Evolutionary conservation across 2,329 filamentous ascomycete species (phyloP), one percentile per base, ranked within the genome.

Genomic region (Phoma sp.): DNA sequence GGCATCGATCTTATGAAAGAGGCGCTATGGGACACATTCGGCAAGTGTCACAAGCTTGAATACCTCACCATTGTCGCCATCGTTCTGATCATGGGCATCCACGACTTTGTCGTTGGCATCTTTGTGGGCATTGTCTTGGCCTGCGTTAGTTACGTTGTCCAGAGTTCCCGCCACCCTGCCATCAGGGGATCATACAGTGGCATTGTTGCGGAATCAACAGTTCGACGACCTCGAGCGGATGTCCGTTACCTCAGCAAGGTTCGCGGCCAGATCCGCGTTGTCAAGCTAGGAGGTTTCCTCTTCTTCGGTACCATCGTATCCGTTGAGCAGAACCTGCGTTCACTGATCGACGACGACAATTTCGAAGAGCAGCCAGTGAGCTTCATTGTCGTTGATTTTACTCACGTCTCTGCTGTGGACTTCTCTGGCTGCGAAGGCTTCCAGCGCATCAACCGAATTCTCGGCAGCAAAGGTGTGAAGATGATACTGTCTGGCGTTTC

Each of bases 301-400:
- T 99, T 99, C 80, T 99, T 99, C 64, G 95, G 95, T 13, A 98
- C 93, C 2, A 96, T 99, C 61, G 93, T 97, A 47, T 91, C 91
- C 42, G 93, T 99, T 0, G 95, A 99, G 74, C 89, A 91, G 59
- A 89, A 89, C 60, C 93, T 98, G 57, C 86, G 93, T 22, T 86
- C 82, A 4, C 78, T 98, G 29, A 87, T 98, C 41, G 88, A 93
- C 25, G 91, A 96, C 27, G 87, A 93, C 57, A 84, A 87, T 2
- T 98, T 97, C 70, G 79, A 81, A 24, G 80, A 85, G 60, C 84
- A 87, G 47, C 92, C 93, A 0, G 95, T 98, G 70, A 89, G 91
- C 61, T 99, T 92, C 71, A 80, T 99, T 37, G 86, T 99, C 14
- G 81, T 99, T 35, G 95, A 99, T 70, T 83, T 99, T 65, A 87